A percentile compares a stretch with the other conserved stretches of the same genome.
These are phyloP conservation scores for Solanum bukasovii DNA, from an alignment of 257 asterid genomes.

Conservation along the genomic window DNA sequence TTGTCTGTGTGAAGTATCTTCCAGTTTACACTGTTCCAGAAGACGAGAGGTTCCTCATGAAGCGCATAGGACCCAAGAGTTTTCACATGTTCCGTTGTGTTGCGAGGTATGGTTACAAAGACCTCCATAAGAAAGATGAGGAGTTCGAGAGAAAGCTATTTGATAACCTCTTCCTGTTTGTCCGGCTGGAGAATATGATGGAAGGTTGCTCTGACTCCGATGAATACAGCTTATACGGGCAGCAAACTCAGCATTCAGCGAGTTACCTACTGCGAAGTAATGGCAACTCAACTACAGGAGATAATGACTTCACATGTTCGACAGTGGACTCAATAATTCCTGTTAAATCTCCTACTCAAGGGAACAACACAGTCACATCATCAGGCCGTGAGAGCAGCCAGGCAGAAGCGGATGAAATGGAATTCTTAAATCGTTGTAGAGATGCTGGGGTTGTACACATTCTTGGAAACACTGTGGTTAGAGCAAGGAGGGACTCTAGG, in stretches of 20 bases:
- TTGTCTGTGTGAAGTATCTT: slow-evolving; percentile 86
- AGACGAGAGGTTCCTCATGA: slow-evolving; percentile 82
- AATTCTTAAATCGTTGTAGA: slow-evolving; percentile 60
- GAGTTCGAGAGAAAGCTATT: slow-evolving; percentile 83
- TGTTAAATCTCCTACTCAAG: slow-evolving; percentile 32
- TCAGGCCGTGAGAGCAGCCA: slow-evolving; percentile 51
- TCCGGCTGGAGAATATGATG: slow-evolving; percentile 92
- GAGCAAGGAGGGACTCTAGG: slow-evolving; percentile 76
- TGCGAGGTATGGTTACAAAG: slow-evolving; percentile 88
- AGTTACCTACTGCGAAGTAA: slow-evolving; percentile 24
- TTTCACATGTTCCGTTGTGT: slow-evolving; percentile 96
- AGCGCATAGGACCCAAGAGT: slow-evolving; percentile 83
- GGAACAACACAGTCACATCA: slow-evolving; percentile 25
- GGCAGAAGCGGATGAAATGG: slow-evolving; percentile 66
- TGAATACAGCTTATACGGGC: slow-evolving; percentile 66
- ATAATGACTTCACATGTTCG: slow-evolving; percentile 38
- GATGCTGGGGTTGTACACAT: slow-evolving; percentile 96
- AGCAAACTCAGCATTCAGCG: slow-evolving; percentile 51
- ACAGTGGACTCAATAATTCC: slow-evolving; percentile 70
- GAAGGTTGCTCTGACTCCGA: slow-evolving; percentile 95
- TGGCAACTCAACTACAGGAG: slow-evolving; percentile 15
- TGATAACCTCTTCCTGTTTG: slow-evolving; percentile 58
- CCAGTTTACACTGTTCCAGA: slow-evolving; percentile 94
- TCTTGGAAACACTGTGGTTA: slow-evolving; percentile 75
- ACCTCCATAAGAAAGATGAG: slow-evolving; percentile 82